Base-by-base conservation (phyloP, 2,329 filamentous ascomycete genomes). In the Aspergillus fumigatus region DNA sequence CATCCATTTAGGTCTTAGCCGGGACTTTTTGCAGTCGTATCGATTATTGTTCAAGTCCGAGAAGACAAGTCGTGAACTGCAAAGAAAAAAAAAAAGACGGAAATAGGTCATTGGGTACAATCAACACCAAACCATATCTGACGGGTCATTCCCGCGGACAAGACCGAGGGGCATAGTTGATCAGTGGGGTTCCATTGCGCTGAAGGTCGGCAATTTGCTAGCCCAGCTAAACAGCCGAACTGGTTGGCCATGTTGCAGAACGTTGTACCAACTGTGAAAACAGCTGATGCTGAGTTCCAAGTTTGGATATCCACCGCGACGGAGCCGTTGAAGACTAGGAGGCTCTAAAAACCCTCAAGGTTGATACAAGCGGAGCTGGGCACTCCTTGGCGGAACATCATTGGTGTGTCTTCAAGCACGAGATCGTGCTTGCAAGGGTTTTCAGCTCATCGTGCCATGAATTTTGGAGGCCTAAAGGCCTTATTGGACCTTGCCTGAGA, bases 131-230 rank as follows among this genome's bases (percentile, higher is more conserved):
- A 26, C 58, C 55, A 54, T 52, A 50, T 57, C 48, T 23, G 52
- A 53, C 38, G 57, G 56, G 58, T 53, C 53, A 40, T 45, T 49
- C 32, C 43, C 40, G 49, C 58, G 58, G 56, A 59, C 56, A 56
- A 58, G 52, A 47, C 59, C 59, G 56, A 60, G 48, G 48, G 48
- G 32, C 54, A 2, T 59, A 59, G 56, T 54, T 54, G 54, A 59
- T 60, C 56, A 56, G 57, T 59, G 57, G 57, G 54, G 57, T 51
- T 19, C 23, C 21, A 26, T 52, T 51, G 54, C 41, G 51, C 54
- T 59, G 57, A 59, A 35, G 51, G 41, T 51, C 41, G 40, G 41
- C 41, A 45, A 19, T 45, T 45, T 3, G 41, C 21, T 38, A 38
- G 32, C 17, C 32, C 32, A 17, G 32, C 32, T 17, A 7, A 32